Evolutionary conservation across 495 filamentous ascomycete genomes (phyloP), one percentile per base, ranked within the genome.

Genomic region (Penicillium lividum): DNA sequence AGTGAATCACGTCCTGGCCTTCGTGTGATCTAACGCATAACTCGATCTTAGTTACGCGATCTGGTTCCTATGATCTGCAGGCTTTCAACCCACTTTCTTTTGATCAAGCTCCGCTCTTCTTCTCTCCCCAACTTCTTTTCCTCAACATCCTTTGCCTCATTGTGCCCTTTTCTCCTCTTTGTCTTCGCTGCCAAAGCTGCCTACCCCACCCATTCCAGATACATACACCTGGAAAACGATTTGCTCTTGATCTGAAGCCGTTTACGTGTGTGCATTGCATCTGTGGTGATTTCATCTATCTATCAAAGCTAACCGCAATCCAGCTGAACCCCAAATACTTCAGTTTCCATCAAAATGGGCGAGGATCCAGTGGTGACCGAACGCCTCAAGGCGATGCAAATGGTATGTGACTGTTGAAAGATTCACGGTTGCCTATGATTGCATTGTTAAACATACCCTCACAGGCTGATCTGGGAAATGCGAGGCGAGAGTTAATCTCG

Each of bases 391-490:
- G 50, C 25, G 44, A 57, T 76, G 42, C 71, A 74, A 44, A 68
- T 73, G 71, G 73, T 69, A 57, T 29, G 66, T 16, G 2, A 52
- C 16, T 27, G 5, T 4, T 34, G 5, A 0, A 45, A 13, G 3
- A 34, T 52, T 10, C 22, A 18, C 31, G 4, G 30, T 6, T 31
- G 18, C 22, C 15, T 7, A 49, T 5, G n/a, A 3, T 7, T 40
- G 15, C 15, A 40, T n/a, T 45, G n/a, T 38, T 60, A 30, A 58
- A 7, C 31, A 34, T 30, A 3, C 22, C 25, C 51, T 9, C 7
- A 57, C 54, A 77, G 75, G 67, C 53, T 2, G 75, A 77, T 33
- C 40, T 78, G 6, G 75, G 75, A 16, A 70, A 64, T 1, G 66
- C 61, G 2, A 67, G 75, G 38, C 67, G 74, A 9, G 69, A 77